A percentile compares a stretch with the other conserved stretches of the same genome.
phyloP scores from a whole-genome alignment of 805 yeast genomes.

The Blastobotrys chiropterorum region DNA sequence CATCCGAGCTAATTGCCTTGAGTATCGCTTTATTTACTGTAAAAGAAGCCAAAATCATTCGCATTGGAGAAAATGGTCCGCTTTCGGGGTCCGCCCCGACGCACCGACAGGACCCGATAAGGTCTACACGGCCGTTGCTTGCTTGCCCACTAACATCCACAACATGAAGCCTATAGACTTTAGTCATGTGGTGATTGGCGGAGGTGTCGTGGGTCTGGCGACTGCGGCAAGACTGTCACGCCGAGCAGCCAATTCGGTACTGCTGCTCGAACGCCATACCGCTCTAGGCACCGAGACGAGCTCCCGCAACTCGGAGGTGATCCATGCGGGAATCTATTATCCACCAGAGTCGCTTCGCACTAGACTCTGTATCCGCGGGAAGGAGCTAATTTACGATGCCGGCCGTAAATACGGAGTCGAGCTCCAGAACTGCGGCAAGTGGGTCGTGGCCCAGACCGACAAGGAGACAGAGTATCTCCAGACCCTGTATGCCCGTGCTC shows the following conservation, averaged over 20 bases:
- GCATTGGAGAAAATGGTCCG: no score
- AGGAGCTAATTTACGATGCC: constrained; percentile 52
- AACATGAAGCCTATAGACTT: constrained; percentile 36
- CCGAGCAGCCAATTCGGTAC: constrained; percentile 43
- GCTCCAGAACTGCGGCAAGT: constrained; percentile 59
- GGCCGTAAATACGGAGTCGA: constrained; percentile 46
- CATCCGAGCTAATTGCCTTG: no score
- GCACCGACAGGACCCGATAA: no score
- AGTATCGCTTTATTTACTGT: no score
- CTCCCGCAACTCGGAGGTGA: constrained; percentile 86
- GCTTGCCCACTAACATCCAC: neutral
- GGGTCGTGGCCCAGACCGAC: constrained; percentile 80
- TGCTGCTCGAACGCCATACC: constrained; percentile 63
- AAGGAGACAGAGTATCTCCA: constrained; percentile 54
- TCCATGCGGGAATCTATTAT: constrained; percentile 85
- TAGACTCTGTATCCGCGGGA: constrained; percentile 68
- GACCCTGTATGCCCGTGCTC: constrained; percentile 44
- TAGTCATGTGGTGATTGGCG: constrained; percentile 73
- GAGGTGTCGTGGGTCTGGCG: constrained; percentile 80
- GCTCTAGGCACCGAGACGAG: constrained; percentile 75
- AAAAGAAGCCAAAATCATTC: no score
- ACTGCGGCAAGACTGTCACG: constrained; percentile 63
- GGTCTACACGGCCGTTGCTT: no score
- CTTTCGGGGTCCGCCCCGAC: neutral
- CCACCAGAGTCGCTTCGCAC: constrained; percentile 65